Evolutionary conservation across 1,284 basidiomycete species (phyloP).

Genomic region (Coniophora puteana): DNA sequence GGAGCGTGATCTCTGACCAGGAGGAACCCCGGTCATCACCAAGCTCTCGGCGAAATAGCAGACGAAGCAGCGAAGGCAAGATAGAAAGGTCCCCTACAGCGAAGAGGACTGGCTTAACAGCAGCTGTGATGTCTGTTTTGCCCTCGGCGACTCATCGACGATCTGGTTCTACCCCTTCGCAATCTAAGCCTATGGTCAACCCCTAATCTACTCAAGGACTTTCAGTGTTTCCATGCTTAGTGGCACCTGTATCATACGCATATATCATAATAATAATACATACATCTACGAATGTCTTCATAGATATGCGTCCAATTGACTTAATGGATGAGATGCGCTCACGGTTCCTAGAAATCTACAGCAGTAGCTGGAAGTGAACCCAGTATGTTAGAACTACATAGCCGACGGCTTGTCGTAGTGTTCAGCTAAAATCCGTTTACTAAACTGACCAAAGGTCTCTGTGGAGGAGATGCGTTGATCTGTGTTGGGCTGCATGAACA

Average conservation of each 20-base stretch:
- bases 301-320: no score
- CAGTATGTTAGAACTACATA: conserved; percentile 22
- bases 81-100: conserved; percentile 31
- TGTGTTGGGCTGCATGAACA: conserved; percentile 92
- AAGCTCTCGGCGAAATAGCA: no score
- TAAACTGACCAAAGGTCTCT: conserved; percentile 87
- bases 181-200: no score
- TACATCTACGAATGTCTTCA: neutral
- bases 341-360: no score
- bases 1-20: conserved; percentile 78
- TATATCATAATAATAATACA: neutral
- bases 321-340: no score
- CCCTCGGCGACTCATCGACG: conserved; percentile 44
- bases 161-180: conserved; percentile 30
- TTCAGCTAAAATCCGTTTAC: conserved; percentile 74
- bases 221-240: conserved; percentile 12
- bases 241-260: conserved; percentile 7
- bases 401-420: conserved; percentile 57
- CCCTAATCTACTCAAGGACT: no score
- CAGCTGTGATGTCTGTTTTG: conserved; percentile 56
- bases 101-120: conserved; percentile 59
- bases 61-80: conserved; percentile 28
- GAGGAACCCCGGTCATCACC: conserved; percentile 55
- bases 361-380: no score
- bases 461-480: conserved; percentile 64